Percentiles rank a stretch among this genome's conserved stretches.
phyloP scores from a whole-genome alignment of 306 rosid genomes.

The Pyrus bretschneideri region DNA sequence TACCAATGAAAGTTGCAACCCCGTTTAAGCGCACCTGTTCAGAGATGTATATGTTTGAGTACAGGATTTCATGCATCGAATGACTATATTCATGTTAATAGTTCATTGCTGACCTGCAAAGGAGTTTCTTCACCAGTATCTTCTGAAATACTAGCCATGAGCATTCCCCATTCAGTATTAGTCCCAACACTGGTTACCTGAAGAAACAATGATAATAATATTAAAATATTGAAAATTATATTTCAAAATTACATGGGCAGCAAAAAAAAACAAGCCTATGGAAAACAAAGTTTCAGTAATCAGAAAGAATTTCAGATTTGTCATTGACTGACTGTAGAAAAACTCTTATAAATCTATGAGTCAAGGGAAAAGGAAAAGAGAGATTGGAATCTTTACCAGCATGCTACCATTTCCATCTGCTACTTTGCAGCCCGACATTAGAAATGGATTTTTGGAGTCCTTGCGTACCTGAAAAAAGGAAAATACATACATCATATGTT shows the following conservation, averaged over 20 bases:
- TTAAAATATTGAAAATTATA: background rate
- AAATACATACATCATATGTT: background rate
- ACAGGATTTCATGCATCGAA: background rate
- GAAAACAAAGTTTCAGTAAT: background rate
- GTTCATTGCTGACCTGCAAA: conserved; percentile 55
- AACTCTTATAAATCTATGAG: background rate
- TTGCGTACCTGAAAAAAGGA: conserved; percentile 48
- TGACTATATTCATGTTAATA: background rate
- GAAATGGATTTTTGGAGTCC: conserved; percentile 60
- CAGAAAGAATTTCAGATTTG: background rate
- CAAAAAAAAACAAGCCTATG: background rate
- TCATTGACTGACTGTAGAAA: background rate
- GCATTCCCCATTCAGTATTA: conserved; percentile 98
- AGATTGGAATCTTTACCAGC: conserved; percentile 49
- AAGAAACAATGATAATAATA: conserved; percentile 2
- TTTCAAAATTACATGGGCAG: background rate
- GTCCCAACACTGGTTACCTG: conserved; percentile 90
- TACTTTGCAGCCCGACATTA: conserved; percentile 88
- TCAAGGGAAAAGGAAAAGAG: background rate
- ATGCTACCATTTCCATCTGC: conserved; percentile 88
- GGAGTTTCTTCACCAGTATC: conserved; percentile 99
- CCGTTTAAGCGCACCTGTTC: conserved; percentile 91
- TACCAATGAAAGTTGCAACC: conserved; percentile 91
- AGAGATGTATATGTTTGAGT: conserved; percentile 14
- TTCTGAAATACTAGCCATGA: conserved; percentile 98